Evolutionary conservation across 768 basidiomycete genomes (phyloP), one percentile per base, ranked within the genome.

Genomic region (Erythrobasidium yunnanense): DNA sequence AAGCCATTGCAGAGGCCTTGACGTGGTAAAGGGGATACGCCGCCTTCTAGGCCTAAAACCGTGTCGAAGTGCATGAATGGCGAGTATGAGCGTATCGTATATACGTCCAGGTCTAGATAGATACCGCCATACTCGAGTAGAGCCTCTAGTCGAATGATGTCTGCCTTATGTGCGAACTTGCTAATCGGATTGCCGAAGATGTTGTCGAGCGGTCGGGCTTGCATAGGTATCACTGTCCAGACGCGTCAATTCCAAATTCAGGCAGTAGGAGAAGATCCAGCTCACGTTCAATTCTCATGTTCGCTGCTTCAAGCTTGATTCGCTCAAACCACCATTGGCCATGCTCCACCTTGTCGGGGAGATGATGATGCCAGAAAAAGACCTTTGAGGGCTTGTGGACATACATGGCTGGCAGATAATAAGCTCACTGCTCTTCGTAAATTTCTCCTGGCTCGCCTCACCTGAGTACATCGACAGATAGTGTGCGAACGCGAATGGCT

Each of bases 151-250:
- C 71, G 45, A 3, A 70, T 35, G 25, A 72, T 68, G 32, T 72
- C 71, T 6, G 71, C 71, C 65, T 72, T 72, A 60, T 72, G 71
- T 4, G 71, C 71, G 35, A 65, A 72, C 22, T 72, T 67, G 27
- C 49, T 65, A n/a, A 72, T 65, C 18, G 25, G 35, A 17, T 58
- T 65, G 7, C 68, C 70, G 56, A 65, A 70, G 11, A 72, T 58
- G 4, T 51, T 34, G 4, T 47, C 60, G n/a, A 72, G 63, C 25
- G 70, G 66, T n/a, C 69, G n/a, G 45, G 67, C 66, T 54, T 50
- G 32, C 30, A 32, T 42, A 5, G 56, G 33, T 25, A 56, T 54
- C 18, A 66, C 65, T 63, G 29, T 17, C 7, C 11, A 52, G 18
- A 51, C 2, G n/a, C n/a, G n/a, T n/a, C n/a, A n/a, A n/a, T n/a